Base-by-base conservation (phyloP, 371 early-diverging fungal species). In the Lichtheimia ornata region DNA sequence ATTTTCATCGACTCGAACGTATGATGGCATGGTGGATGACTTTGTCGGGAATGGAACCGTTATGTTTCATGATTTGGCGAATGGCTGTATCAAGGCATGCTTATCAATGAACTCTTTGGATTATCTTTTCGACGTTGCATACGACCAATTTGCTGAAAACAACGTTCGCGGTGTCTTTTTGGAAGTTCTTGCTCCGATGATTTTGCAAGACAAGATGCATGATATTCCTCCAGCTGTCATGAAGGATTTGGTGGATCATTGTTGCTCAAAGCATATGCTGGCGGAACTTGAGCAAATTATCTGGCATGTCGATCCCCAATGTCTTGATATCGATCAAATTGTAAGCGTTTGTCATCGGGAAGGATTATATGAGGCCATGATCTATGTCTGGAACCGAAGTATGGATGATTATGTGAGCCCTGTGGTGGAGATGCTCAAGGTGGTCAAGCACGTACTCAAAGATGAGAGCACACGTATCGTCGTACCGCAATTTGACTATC, bases 381-480 rank as follows among this genome's bases (percentile, higher is more conserved):
- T 91, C 63, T 92, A 88, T 64, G 88, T 92, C 0, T 92, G 89
- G 88, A 92, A 88, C 62, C 72, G 84, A 54, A 86, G 85, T 28
- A 81, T 92, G 71, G 74, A 83, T 4, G 94, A 94, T 63, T 92
- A 84, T 74, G 90, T 90, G n/a, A 87, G 88, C 25, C 93, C 93
- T 0, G 77, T 92, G 4, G 86, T 92, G 22, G 89, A 89, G 53
- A 78, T 94, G 58, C 73, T 94, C 5, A 79, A 82, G 56, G 77
- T 88, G 7, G 76, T 90, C 43, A 82, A 84, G 30, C 35, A 58
- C 5, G 81, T 86, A 4, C 67, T 88, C n/a, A 78, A 82, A 45
- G 63, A 64, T 12, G 58, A 57, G 40, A 52, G 50, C 42, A 56
- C 57, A 43, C 43, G 55, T 25, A 17, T 49, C n/a, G 55, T 22